A percentile compares a stretch with the other conserved stretches of the same genome.
phyloP scores from a whole-genome alignment of 768 basidiomycete genomes.

The Pisolithus tinctorius region DNA sequence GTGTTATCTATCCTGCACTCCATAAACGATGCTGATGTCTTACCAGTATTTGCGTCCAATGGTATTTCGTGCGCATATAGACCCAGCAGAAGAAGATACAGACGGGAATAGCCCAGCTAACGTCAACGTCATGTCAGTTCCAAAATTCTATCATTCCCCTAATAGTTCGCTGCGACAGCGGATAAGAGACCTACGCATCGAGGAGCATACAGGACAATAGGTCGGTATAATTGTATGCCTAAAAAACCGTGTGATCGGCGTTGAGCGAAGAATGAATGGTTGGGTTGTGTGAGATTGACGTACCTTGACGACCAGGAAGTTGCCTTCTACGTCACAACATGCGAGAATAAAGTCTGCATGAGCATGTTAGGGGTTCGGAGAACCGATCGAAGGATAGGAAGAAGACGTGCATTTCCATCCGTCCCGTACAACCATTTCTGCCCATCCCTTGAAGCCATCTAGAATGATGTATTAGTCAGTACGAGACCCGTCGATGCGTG shows the following conservation, averaged over 20 bases:
- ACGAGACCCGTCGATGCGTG: too few species aligned
- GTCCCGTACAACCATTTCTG: conserved; percentile 59
- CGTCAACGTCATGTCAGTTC: conserved; percentile 2
- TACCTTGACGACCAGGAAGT: conserved; percentile 79
- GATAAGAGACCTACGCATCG: conserved; percentile 52
- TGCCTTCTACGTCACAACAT: conserved; percentile 80
- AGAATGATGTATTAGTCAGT: background rate
- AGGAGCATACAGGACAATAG: conserved; percentile 88
- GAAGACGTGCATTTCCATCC: conserved; percentile 77
- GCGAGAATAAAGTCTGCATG: conserved; percentile 67
- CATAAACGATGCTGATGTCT: conserved; percentile 14
- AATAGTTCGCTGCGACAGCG: background rate
- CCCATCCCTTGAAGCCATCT: conserved; percentile 87
- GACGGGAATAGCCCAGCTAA: conserved; percentile 82
- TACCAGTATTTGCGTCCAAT: conserved; percentile 78
- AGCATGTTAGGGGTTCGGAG: conserved; percentile 1
- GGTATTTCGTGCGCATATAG: conserved; percentile 73
- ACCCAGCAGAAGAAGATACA: conserved; percentile 81
- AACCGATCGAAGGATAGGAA: background rate
- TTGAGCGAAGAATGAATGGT: background rate
- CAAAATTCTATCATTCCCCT: background rate
- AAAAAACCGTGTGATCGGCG: background rate
- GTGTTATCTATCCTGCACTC: background rate
- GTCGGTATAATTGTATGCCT: conserved; percentile 84
- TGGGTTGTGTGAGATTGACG: background rate